phyloP scores from a whole-genome alignment of 441 rosid species.

The Eutrema salsugineum region DNA sequence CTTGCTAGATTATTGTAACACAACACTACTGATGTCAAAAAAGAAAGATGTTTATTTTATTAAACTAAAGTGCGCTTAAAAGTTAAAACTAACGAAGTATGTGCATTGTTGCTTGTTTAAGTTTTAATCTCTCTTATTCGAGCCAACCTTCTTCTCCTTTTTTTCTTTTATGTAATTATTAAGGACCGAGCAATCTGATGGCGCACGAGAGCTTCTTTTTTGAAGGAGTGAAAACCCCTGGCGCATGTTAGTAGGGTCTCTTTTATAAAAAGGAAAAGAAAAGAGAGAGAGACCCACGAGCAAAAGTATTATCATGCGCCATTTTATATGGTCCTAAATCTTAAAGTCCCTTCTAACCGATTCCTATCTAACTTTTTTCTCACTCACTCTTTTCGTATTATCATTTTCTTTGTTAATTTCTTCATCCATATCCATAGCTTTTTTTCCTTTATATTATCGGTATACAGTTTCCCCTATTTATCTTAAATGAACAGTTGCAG shows the following conservation, averaged over 20 bases:
- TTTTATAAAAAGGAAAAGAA: neutral
- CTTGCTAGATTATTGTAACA: neutral
- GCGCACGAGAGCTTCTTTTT: slow-evolving; percentile 15
- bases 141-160: neutral
- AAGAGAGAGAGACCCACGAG: slow-evolving; percentile 20
- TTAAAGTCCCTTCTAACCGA: slow-evolving; percentile 16
- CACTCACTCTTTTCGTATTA: neutral
- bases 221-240: slow-evolving; percentile 21
- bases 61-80: neutral
- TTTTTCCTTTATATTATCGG: neutral
- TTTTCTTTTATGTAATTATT: slow-evolving; percentile 8
- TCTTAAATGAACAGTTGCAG: neutral
- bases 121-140: neutral
- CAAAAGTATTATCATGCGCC: slow-evolving; percentile 32
- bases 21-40: no score
- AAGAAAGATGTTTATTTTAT: neutral
- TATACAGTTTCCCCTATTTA: neutral
- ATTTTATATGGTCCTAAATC: slow-evolving; percentile 25
- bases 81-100: neutral
- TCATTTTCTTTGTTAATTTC: neutral
- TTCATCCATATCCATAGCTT: neutral
- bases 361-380: neutral
- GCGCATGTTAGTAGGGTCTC: slow-evolving; percentile 39
- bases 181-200: slow-evolving; percentile 21
- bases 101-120: neutral